phyloP scores from a whole-genome alignment of 352 stramenopile genomes.

The Phytophthora sojae region DNA sequence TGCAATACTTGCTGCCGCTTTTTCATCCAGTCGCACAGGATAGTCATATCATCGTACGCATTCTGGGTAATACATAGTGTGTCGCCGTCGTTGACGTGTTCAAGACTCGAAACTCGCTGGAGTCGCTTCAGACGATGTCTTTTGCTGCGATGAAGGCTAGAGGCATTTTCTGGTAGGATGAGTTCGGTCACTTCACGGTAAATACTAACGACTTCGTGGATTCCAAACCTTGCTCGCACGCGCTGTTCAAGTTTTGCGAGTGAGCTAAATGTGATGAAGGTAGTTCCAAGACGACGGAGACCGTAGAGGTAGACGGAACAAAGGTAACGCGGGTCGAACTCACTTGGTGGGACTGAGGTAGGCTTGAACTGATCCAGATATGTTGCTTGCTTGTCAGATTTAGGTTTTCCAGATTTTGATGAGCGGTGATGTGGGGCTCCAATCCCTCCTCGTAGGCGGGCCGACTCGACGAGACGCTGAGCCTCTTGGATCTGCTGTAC shows the following conservation, averaged over 20 bases:
- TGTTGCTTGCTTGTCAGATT: constrained; percentile 8
- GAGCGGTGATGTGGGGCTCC: neutral
- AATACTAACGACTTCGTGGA: constrained; percentile 42
- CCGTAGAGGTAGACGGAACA: constrained; percentile 68
- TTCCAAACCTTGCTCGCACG: constrained; percentile 34
- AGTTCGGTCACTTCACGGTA: constrained; percentile 54
- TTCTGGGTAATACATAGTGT: constrained; percentile 66
- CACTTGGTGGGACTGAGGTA: constrained; percentile 4
- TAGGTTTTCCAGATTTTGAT: constrained; percentile 5
- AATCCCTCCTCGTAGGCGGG: constrained; percentile 33
- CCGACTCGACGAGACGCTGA: constrained; percentile 31
- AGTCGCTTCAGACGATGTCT: constrained; percentile 30
- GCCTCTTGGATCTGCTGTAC: constrained; percentile 31
- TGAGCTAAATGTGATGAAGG: constrained; percentile 62
- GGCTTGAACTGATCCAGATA: constrained; percentile 45
- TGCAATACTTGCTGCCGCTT: constrained; percentile 46
- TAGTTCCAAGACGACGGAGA: constrained; percentile 41
- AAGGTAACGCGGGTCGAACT: constrained; percentile 32
- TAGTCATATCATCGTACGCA: constrained; percentile 74
- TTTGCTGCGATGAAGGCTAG: neutral
- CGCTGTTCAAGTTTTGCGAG: constrained; percentile 52
- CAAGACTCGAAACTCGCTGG: constrained; percentile 47
- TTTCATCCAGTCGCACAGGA: constrained; percentile 74
- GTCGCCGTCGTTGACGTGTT: constrained; percentile 60
- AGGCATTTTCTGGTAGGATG: constrained; percentile 4